Percentiles rank a stretch among this genome's conserved stretches.
Conservation (phyloP, 1,139 yeast genomes). For the Geotrichum fermentans region DNA sequence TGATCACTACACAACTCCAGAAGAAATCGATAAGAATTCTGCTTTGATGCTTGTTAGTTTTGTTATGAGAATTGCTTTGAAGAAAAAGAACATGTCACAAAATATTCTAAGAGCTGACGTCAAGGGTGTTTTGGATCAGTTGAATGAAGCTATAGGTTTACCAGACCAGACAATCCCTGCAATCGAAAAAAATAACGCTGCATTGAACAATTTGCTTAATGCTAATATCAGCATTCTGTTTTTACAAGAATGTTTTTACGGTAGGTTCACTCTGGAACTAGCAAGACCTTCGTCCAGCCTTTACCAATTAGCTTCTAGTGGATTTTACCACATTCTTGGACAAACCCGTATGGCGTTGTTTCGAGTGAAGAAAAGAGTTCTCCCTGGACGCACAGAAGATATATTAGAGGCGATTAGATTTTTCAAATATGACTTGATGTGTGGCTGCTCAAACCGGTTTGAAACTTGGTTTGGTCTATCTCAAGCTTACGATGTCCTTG, state of each 20-base stretch:
- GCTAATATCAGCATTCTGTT: conserved; percentile 48
- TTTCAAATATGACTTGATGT: conserved; percentile 60
- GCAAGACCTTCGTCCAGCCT: conserved; percentile 37
- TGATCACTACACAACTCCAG: conserved; percentile 58
- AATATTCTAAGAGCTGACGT: conserved; percentile 54
- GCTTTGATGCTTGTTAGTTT: conserved; percentile 58
- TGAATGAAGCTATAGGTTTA: conserved; percentile 69
- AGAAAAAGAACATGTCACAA: conserved; percentile 55
- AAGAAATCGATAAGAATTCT: conserved; percentile 43
- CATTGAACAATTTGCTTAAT: conserved; percentile 51
- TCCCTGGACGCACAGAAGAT: conserved; percentile 79
- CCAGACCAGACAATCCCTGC: conserved; percentile 44
- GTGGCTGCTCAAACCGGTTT: conserved; percentile 55
- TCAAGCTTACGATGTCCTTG: conserved; percentile 70
- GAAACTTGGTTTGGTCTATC: conserved; percentile 88
- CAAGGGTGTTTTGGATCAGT: conserved; percentile 63
- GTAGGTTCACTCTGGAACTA: conserved; percentile 45
- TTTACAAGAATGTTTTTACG: conserved; percentile 56
- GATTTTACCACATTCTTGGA: conserved; percentile 72
- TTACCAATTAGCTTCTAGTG: conserved; percentile 45
- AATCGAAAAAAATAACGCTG: conserved; percentile 39
- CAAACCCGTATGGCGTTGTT: conserved; percentile 61
- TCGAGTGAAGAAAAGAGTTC: conserved; percentile 59
- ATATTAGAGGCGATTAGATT: conserved; percentile 66
- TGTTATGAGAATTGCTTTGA: conserved; percentile 58